Percentiles rank a stretch among this genome's conserved stretches.
Conservation (phyloP, 768 basidiomycete genomes). For the Pisolithus microcarpus region DNA sequence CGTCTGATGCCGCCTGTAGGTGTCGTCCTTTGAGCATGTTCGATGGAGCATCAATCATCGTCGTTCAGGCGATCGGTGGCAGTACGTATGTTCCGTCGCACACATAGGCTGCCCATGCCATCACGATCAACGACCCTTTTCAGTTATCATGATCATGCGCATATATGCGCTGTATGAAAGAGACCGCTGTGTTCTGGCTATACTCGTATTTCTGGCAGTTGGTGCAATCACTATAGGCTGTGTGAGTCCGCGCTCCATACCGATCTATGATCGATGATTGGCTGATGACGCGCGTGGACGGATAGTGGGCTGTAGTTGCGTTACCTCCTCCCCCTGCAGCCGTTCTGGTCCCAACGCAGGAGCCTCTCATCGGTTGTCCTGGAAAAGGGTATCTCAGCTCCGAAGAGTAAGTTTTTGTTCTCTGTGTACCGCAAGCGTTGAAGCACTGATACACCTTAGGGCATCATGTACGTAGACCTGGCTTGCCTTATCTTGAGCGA, state of each 20-base stretch:
- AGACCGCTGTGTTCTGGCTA: constrained; percentile 2
- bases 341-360: no score
- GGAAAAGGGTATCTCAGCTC: no score
- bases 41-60: background rate
- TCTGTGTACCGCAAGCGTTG: no score
- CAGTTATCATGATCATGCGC: constrained; percentile 15
- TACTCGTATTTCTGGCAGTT: background rate
- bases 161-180: constrained; percentile 14
- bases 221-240: background rate
- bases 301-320: no score
- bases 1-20: background rate
- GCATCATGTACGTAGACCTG: background rate
- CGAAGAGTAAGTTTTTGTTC: no score
- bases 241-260: constrained; percentile 1
- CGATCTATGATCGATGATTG: background rate
- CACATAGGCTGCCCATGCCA: background rate
- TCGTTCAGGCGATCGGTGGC: background rate
- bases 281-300: background rate
- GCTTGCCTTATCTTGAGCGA: background rate
- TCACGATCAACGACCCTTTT: background rate
- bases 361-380: no score
- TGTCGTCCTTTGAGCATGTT: background rate
- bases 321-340: no score
- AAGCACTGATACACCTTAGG: background rate
- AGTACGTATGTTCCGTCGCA: background rate